Base-by-base conservation (phyloP, 2,329 filamentous ascomycete species). In the Madurella fahalii region DNA sequence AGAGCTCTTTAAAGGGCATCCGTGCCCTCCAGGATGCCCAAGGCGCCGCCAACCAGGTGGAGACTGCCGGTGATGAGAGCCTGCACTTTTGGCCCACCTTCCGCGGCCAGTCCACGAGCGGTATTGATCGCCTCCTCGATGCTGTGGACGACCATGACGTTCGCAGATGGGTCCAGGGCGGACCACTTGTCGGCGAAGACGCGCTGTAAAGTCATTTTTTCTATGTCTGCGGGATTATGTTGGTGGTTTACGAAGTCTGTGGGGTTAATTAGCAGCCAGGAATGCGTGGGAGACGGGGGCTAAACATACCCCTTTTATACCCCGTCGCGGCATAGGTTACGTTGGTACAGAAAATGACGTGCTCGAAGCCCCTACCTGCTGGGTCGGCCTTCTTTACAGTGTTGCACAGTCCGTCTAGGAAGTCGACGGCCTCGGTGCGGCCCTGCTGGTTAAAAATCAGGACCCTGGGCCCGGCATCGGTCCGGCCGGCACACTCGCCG, bases 371-470 rank as follows among this genome's bases (percentile, higher is more conserved):
- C 11, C 51, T 31, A 1, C 56, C 61, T 0, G 50, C 42, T 5
- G 60, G 59, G 30, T 70, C 65, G 7, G 74, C 72, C 53, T 76
- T 77, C 1, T 80, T 81, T 43, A 66, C 61, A 1, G 61, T 64
- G 13, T 65, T 63, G 58, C 63, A 65, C 50, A 68, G 48, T 5
- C 61, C 54, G 65, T 68, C 40, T 12, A 85, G 73, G 47, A 85
- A 82, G 51, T 77, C 71, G 25, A 82, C 69, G 37, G 79, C 74
- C 65, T 80, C 78, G 30, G 72, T 68, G 51, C 80, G 78, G 43
- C 79, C 81, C 67, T 85, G 83, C 71, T 97, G 94, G 70, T 96
- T 97, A 79, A 97, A 99, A 52, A 97, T 86, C 47, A 99, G 75
- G 40, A 79, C 70, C 45, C 76, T 75, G 1, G 71, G 72, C 0